A percentile compares a stretch with the other conserved stretches of the same genome.
Conservation (phyloP, 352 stramenopile genomes). For the Thalassiosira hispida region DNA sequence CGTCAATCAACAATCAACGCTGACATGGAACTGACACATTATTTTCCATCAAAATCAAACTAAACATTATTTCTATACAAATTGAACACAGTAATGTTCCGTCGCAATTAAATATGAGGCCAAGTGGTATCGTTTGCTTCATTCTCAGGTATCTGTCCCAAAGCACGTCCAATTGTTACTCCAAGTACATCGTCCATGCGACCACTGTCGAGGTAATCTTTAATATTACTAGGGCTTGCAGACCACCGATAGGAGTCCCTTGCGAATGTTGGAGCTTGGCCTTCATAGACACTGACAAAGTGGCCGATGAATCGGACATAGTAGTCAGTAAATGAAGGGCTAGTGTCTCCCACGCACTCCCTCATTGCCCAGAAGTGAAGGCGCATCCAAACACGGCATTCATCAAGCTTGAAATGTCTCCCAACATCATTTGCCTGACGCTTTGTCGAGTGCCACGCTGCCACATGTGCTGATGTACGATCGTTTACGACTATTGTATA, state of each 20-base stretch:
- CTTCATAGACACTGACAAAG: conserved; percentile 79
- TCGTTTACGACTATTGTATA: conserved; percentile 59
- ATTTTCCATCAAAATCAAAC: too few relatives aligned
- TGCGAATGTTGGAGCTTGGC: conserved; percentile 66
- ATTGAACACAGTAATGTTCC: not conserved
- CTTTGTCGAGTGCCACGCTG: conserved; percentile 76
- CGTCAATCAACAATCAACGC: too few relatives aligned
- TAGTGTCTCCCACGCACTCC: conserved; percentile 61
- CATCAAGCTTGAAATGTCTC: conserved; percentile 78
- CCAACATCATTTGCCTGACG: conserved; percentile 57
- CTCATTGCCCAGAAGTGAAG: conserved; percentile 83
- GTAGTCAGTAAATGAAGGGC: conserved; percentile 77
- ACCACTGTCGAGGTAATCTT: conserved; percentile 62
- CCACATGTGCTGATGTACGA: conserved; percentile 71
- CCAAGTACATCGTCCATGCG: conserved; percentile 71
- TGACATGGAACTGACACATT: too few relatives aligned
- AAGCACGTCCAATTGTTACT: conserved; percentile 36
- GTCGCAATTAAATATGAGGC: conserved; percentile 24
- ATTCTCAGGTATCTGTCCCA: conserved; percentile 43
- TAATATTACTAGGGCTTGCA: conserved; percentile 59
- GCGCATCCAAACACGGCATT: conserved; percentile 84
- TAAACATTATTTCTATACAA: too few relatives aligned
- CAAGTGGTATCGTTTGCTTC: conserved; percentile 58
- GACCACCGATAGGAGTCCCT: conserved; percentile 76
- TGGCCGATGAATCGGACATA: conserved; percentile 82